phyloP scores from a whole-genome alignment of 2,329 filamentous ascomycete genomes.

The Penicillium fuscoglaucum region DNA sequence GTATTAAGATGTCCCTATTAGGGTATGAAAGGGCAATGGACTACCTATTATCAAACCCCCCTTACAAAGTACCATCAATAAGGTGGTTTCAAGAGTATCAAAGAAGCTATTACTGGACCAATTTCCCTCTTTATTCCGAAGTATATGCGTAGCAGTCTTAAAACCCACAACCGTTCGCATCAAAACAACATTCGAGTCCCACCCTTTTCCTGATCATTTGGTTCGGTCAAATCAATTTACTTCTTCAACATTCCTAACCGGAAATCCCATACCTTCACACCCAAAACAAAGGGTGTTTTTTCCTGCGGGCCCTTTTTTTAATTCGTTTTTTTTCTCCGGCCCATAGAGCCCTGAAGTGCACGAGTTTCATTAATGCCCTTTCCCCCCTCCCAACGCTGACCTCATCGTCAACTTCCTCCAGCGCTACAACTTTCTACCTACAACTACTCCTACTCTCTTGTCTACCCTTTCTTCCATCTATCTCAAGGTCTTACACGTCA shows the following conservation, averaged over 20 bases:
- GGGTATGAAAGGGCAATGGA: not conserved
- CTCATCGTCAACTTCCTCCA: constrained; percentile 25
- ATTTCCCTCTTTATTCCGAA: not conserved
- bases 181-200: constrained; percentile 23
- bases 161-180: constrained; percentile 13
- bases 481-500: constrained; percentile 10
- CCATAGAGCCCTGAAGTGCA: constrained; percentile 5
- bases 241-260: constrained; percentile 23
- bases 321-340: constrained; percentile 1
- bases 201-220: constrained; percentile 2
- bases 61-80: not conserved
- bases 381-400: constrained; percentile 18
- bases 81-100: not conserved
- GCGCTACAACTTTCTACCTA: constrained; percentile 22
- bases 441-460: constrained; percentile 27
- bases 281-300: constrained; percentile 37
- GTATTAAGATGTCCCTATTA: not conserved
- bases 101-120: not conserved
- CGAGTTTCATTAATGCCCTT: constrained; percentile 6
- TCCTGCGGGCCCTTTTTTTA: constrained; percentile 1
- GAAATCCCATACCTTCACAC: constrained; percentile 27
- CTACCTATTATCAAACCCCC: not conserved
- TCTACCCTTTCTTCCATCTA: constrained; percentile 19
- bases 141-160: not conserved
- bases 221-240: constrained; percentile 4